A percentile compares a stretch with the other conserved stretches of the same genome.
Evolutionary conservation across 345 rosid species (phyloP).

Genomic region (Lepidium aucheri): DNA sequence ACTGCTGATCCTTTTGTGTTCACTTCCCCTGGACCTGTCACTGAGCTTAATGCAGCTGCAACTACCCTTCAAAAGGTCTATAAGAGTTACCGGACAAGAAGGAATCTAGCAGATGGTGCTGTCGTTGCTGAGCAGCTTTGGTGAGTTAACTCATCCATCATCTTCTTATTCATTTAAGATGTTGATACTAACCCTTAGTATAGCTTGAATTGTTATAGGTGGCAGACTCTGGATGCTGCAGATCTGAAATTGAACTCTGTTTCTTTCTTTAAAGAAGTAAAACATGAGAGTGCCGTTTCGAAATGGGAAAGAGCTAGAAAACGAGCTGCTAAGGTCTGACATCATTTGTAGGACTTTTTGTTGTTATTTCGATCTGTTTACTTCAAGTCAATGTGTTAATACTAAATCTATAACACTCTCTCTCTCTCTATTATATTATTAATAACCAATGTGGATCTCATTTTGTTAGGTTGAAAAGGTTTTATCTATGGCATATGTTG

Average conservation of each 20-base stretch:
- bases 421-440: background rate
- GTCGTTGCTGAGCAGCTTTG: slow-evolving; percentile 63
- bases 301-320: slow-evolving; percentile 57
- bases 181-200: background rate
- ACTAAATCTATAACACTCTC: background rate
- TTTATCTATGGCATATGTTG: background rate
- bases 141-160: slow-evolving; percentile 30
- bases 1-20: slow-evolving; percentile 37
- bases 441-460: background rate
- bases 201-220: slow-evolving; percentile 31
- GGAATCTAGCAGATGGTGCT: slow-evolving; percentile 76
- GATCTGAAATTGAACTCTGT: slow-evolving; percentile 40
- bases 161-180: background rate
- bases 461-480: slow-evolving; percentile 16
- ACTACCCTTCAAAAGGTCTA: slow-evolving; percentile 77
- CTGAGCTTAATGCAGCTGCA: slow-evolving; percentile 71
- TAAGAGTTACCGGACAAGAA: slow-evolving; percentile 82
- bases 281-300: slow-evolving; percentile 50
- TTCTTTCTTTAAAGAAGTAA: slow-evolving; percentile 49
- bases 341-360: background rate
- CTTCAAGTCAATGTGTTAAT: background rate
- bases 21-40: slow-evolving; percentile 48
- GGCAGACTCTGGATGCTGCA: slow-evolving; percentile 59
- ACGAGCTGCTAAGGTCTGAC: slow-evolving; percentile 57
- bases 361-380: background rate